These are phyloP conservation scores for Sequoiadendron giganteum DNA, from an alignment of 75 land plant species.

Conservation along the genomic window DNA sequence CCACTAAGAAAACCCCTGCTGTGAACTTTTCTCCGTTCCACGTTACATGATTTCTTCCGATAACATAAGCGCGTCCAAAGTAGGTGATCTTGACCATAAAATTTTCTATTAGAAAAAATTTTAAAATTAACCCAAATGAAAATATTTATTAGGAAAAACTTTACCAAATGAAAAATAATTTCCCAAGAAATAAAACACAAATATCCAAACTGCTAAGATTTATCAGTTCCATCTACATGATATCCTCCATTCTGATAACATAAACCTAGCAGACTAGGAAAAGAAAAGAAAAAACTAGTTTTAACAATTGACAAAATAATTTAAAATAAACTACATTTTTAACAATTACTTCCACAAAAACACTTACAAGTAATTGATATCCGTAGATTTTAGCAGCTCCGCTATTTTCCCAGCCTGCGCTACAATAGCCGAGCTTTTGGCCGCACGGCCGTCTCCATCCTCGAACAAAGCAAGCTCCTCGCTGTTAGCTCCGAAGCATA, in stretches of 20 bases:
- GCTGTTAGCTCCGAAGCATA: slow-evolving; percentile 59
- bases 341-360: background rate
- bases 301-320: background rate
- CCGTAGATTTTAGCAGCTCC: slow-evolving; percentile 71
- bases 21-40: background rate
- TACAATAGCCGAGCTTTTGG: slow-evolving; percentile 33
- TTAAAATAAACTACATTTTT: slow-evolving; percentile 6
- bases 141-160: no score
- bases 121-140: no score
- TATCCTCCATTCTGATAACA: background rate
- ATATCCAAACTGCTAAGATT: background rate
- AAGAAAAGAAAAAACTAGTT: background rate
- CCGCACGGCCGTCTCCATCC: slow-evolving; percentile 16
- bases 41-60: background rate
- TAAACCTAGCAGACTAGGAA: background rate
- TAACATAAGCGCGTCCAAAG: background rate
- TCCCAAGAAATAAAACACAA: background rate
- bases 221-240: background rate
- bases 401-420: slow-evolving; percentile 68
- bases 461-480: slow-evolving; percentile 50
- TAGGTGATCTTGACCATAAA: background rate
- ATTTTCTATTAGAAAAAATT: background rate
- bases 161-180: background rate
- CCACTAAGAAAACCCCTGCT: no score
- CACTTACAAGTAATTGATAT: slow-evolving; percentile 77